Evolutionary conservation across 192 early-diverging fungal genomes (phyloP), one percentile per base, ranked within the genome.

Genomic region (Coemansia sp.): DNA sequence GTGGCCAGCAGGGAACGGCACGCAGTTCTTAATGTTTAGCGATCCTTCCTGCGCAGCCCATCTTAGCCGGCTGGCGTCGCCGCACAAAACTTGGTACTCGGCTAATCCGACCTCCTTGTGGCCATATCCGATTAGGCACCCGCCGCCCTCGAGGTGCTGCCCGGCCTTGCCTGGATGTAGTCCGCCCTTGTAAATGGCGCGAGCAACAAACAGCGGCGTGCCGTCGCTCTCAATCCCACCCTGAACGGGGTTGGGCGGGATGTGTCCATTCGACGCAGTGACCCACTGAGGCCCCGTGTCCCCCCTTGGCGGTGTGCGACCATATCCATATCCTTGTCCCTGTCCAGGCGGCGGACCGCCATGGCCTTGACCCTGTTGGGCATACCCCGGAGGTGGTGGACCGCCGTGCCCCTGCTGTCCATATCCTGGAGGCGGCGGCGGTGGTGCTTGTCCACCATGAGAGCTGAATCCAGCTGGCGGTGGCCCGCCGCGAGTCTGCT

Each of bases 31-130:
- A 39, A 86, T 67, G 36, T 74, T 72, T 27, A 87, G 59, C 17
- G 59, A 6, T 27, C 86, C 85, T 0, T 74, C 53, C 59, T 82
- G 76, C 17, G 74, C 71, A 25, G 87, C 74, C 83, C 86, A 89
- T 22, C 79, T 67, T 43, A 91, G 72, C 37, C 64, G 74, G 64
- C 74, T 84, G 14, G 86, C 84, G 43, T 81, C 79, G 31, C 89
- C 89, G 64, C 86, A 86, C 49, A 91, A 78, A 2, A 91, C 82
- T 66, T 88, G 81, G 67, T 86, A 89, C 41, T 84, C 76, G 25
- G 59, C 24, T 24, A 86, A 53, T 7, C 41, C 64, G 15, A 79
- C 32, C 61, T 88, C 87, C 65, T 88, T 87, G 64, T 86, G 83
- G 37, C 80, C 84, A 61, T 76, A 88, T 36, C 84, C 70, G 29